phyloP scores from a whole-genome alignment of 352 stramenopile genomes.

The Globisporangium solare region DNA sequence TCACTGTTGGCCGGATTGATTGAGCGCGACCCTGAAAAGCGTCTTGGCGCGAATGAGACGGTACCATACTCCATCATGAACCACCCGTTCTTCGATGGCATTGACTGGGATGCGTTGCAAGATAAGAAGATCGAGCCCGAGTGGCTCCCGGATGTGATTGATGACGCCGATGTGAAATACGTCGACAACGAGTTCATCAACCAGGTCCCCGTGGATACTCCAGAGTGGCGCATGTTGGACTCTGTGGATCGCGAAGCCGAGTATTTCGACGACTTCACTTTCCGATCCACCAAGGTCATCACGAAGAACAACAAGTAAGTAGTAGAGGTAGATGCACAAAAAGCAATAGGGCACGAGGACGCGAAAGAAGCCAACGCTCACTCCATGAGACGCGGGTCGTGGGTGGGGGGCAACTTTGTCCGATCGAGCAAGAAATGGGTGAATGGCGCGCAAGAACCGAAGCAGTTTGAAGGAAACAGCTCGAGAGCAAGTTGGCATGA shows the following conservation, averaged over 20 bases:
- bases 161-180: slow-evolving; percentile 83
- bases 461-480: too few species aligned
- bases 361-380: neutral
- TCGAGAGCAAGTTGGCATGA: too few species aligned
- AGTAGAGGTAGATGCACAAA: neutral
- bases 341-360: neutral
- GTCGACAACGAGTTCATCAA: slow-evolving; percentile 88
- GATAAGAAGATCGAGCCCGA: slow-evolving; percentile 74
- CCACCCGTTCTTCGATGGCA: slow-evolving; percentile 81
- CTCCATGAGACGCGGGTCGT: too few species aligned
- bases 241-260: slow-evolving; percentile 81
- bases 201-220: slow-evolving; percentile 80
- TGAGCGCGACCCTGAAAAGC: slow-evolving; percentile 62
- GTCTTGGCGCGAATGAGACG: slow-evolving; percentile 69
- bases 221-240: slow-evolving; percentile 87
- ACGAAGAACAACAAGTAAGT: slow-evolving; percentile 14
- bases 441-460: too few species aligned
- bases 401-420: too few species aligned
- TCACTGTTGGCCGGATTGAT: slow-evolving; percentile 78
- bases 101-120: slow-evolving; percentile 86
- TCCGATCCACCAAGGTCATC: slow-evolving; percentile 68
- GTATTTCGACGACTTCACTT: slow-evolving; percentile 86
- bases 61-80: slow-evolving; percentile 88
- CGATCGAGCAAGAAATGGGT: too few species aligned
- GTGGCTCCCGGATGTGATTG: slow-evolving; percentile 79